Evolutionary conservation across 1,139 yeast species (phyloP).

Genomic region (Blastobotrys persicus): DNA sequence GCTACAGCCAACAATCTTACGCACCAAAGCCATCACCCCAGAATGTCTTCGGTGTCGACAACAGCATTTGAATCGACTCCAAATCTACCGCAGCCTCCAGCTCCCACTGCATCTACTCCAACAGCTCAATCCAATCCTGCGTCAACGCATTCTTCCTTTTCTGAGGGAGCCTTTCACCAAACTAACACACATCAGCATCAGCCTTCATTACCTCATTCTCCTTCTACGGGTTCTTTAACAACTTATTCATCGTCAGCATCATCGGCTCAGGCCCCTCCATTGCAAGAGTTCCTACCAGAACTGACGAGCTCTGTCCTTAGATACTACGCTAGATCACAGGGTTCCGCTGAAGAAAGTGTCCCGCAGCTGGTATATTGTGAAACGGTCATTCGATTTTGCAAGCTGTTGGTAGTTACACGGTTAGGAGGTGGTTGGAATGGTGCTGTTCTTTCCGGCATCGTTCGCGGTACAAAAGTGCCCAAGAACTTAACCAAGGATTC

Average conservation of each 20-base stretch:
- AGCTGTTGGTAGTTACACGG: slow-evolving; percentile 56
- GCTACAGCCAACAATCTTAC: slow-evolving; percentile 23
- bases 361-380: slow-evolving; percentile 84
- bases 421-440: slow-evolving; percentile 51
- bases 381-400: slow-evolving; percentile 59
- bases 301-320: slow-evolving; percentile 51
- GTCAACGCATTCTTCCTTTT: slow-evolving; percentile 27
- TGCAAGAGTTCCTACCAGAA: slow-evolving; percentile 52
- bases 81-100: slow-evolving; percentile 6
- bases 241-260: slow-evolving; percentile 16
- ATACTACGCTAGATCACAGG: slow-evolving; percentile 59
- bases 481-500: slow-evolving; percentile 29
- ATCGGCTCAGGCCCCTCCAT: slow-evolving; percentile 25
- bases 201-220: slow-evolving; percentile 1
- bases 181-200: not conserved
- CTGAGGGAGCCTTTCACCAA: not conserved
- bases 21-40: not conserved
- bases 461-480: slow-evolving; percentile 35
- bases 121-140: slow-evolving; percentile 18
- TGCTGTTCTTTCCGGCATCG: slow-evolving; percentile 43
- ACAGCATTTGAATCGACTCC: slow-evolving; percentile 5
- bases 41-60: slow-evolving; percentile 2
- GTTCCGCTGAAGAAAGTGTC: slow-evolving; percentile 67
- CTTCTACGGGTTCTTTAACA: slow-evolving; percentile 4
- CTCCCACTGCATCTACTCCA: slow-evolving; percentile 20